Evolutionary conservation across 2,329 filamentous ascomycete genomes (phyloP).

Genomic region (Sporothrix pallida): DNA sequence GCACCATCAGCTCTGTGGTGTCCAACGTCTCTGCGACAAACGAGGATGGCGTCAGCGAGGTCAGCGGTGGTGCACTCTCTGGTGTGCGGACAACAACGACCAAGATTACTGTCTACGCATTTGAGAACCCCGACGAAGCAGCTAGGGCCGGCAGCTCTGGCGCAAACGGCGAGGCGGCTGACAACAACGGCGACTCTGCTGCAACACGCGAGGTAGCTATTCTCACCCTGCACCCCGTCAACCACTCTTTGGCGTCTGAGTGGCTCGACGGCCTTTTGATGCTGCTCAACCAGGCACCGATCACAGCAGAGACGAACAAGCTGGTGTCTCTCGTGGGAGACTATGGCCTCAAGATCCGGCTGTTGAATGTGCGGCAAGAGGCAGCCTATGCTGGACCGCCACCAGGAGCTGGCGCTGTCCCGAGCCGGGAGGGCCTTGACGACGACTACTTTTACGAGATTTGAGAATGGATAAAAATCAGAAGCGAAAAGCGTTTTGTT

Average conservation of each 20-base stretch:
- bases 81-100: slow-evolving; percentile 62
- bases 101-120: slow-evolving; percentile 91
- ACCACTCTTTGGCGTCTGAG: slow-evolving; percentile 84
- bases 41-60: slow-evolving; percentile 55
- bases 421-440: slow-evolving; percentile 82
- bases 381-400: slow-evolving; percentile 70
- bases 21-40: slow-evolving; percentile 81
- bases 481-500: not conserved
- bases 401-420: slow-evolving; percentile 75
- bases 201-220: slow-evolving; percentile 67
- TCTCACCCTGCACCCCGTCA: slow-evolving; percentile 80
- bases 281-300: slow-evolving; percentile 92
- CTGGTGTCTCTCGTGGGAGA: slow-evolving; percentile 83
- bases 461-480: slow-evolving; percentile 42
- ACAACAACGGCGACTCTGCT: slow-evolving; percentile 43
- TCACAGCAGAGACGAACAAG: slow-evolving; percentile 95
- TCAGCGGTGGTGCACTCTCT: slow-evolving; percentile 43
- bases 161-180: slow-evolving; percentile 35
- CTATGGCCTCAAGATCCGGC: slow-evolving; percentile 88
- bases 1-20: slow-evolving; percentile 87
- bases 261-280: slow-evolving; percentile 96
- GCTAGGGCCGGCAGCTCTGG: slow-evolving; percentile 43
- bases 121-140: slow-evolving; percentile 53
- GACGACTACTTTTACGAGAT: slow-evolving; percentile 94
- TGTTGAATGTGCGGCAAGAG: slow-evolving; percentile 90